Evolutionary conservation across 1,139 yeast species (phyloP), one percentile per base, ranked within the genome.

Genomic region (Hyphopichia buzzinii): DNA sequence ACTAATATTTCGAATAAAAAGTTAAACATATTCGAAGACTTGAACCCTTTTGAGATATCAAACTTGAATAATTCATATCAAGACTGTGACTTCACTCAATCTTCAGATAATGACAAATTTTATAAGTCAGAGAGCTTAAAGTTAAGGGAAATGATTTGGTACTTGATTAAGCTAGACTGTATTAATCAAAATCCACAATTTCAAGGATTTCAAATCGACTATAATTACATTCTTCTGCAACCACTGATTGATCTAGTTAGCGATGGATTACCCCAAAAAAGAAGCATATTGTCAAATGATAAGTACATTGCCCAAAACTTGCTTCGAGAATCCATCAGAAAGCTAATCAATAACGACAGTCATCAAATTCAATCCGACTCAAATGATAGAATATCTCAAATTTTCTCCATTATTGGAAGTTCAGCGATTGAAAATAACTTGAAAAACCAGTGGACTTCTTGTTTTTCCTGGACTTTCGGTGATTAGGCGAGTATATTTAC

Each of bases 111-210:
- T 33, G n/a, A 33, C 30, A 38, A 44, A 10, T 7, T 10, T 19
- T 19, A 19, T 10, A 19, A 19, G 42, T 46, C 59, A 11, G 69
- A 63, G 36, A 50, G 70, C 2, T 44, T 43, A 22, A 61, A 60
- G 40, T 44, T 67, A 17, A 51, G 72, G 28, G 57, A 56, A 17
- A 38, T 50, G 10, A 39, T 64, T 8, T 67, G 72, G 72, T 49
- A 53, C 29, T 42, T 64, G 16, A 57, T 67, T 15, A 59, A 57
- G 40, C 39, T 54, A 11, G 60, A 64, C 30, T 53, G 59, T 41
- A 26, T 48, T 8, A 40, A 43, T 13, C 40, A 37, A 11, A 46
- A 53, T 39, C 64, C 65, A 3, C 23, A 19, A 19, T 7, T 19
- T 19, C 23, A 6, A 19, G 10, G 10, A 6, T 7, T 19, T 10